Evolutionary conservation across 2,329 filamentous ascomycete genomes (phyloP).

Genomic region (Proliferodiscus dingleyae): DNA sequence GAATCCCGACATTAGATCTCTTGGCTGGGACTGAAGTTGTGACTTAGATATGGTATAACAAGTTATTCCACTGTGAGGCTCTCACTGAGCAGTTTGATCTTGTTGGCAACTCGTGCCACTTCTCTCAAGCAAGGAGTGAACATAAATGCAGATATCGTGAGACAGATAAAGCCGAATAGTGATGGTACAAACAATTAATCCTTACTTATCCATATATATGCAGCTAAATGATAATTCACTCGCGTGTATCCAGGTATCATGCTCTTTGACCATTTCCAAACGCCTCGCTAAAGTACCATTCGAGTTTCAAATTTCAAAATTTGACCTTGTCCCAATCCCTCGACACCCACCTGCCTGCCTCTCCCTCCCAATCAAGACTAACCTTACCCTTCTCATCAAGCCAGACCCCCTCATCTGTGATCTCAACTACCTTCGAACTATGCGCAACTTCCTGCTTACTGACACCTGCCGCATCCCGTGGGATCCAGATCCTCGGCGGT

Average conservation of each 20-base stretch:
- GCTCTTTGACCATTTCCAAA: not conserved
- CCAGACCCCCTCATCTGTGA: conserved; percentile 54
- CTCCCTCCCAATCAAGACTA: conserved; percentile 17
- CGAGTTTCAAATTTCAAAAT: conserved; percentile 15
- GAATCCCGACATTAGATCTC: conserved; percentile 2
- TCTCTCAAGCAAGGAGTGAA: too few species aligned
- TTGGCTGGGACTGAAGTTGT: not conserved
- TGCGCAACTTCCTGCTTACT: conserved; percentile 53
- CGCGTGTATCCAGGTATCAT: not conserved
- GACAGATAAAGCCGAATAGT: too few species aligned
- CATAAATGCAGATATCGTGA: too few species aligned
- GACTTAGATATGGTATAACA: not conserved
- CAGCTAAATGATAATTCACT: too few species aligned
- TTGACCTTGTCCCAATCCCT: conserved; percentile 16
- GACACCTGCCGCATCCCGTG: conserved; percentile 52
- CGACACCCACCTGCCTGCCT: conserved; percentile 12
- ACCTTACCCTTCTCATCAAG: conserved; percentile 39
- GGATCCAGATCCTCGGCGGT: conserved; percentile 55
- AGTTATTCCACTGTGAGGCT: too few species aligned
- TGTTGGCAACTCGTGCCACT: too few species aligned
- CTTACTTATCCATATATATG: too few species aligned
- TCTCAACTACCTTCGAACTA: conserved; percentile 45
- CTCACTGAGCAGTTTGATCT: too few species aligned
- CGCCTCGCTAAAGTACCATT: not conserved
- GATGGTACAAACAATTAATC: too few species aligned